These are phyloP conservation scores for Beauveria sp. DNA, from an alignment of 2,329 filamentous ascomycete genomes.

Conservation along the genomic window DNA sequence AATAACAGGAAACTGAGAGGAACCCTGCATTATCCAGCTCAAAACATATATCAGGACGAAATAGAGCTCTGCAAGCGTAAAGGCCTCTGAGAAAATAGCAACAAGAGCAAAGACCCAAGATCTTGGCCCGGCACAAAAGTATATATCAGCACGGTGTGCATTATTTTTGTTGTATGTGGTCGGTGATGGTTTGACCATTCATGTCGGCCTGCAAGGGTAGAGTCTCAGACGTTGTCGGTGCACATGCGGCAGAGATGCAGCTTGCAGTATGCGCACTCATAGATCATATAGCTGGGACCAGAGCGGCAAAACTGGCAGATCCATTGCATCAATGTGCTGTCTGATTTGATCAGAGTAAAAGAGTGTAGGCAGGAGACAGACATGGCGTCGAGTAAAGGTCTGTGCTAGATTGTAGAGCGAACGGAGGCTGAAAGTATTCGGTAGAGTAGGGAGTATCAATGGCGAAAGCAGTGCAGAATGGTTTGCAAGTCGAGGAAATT, in stretches of 20 bases:
- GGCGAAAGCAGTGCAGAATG: neutral
- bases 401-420: neutral
- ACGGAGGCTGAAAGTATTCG: too few species aligned
- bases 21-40: neutral
- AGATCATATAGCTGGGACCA: slow-evolving; percentile 61
- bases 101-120: neutral
- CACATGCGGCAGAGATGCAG: slow-evolving; percentile 49
- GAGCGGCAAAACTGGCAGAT: slow-evolving; percentile 56
- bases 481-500: neutral
- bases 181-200: neutral
- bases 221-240: neutral
- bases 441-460: neutral
- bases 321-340: slow-evolving; percentile 59
- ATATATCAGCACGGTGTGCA: neutral
- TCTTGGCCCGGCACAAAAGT: neutral
- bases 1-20: neutral
- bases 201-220: neutral
- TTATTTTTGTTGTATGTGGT: neutral
- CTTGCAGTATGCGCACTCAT: slow-evolving; percentile 62
- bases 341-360: slow-evolving; percentile 60
- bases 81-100: neutral
- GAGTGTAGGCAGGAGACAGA: slow-evolving; percentile 51
- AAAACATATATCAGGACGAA: neutral
- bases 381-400: slow-evolving; percentile 27
- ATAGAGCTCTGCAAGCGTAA: neutral